Conservation (phyloP, 495 filamentous ascomycete species). For the Annulohypoxylon moriforme region DNA sequence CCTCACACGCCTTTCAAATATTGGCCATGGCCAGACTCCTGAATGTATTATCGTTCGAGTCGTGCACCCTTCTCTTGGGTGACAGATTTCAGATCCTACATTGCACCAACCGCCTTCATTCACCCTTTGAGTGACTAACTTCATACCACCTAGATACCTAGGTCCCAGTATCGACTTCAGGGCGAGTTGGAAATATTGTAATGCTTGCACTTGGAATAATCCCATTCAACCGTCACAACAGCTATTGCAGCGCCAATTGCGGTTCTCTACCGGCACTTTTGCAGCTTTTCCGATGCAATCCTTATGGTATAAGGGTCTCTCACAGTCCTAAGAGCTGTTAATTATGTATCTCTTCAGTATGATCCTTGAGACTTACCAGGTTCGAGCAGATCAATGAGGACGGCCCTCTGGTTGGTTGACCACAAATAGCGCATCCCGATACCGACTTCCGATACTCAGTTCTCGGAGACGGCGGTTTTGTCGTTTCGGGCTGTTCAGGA, state of each 20-base stretch:
- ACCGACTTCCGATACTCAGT: constrained; percentile 46
- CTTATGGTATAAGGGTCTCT: constrained; percentile 45
- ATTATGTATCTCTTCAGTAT: not conserved
- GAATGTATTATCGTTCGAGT: constrained; percentile 14
- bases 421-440: constrained; percentile 55
- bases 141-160: not conserved
- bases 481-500: constrained; percentile 34
- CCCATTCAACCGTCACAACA: constrained; percentile 25
- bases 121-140: not conserved
- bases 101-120: not conserved
- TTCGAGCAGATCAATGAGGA: constrained; percentile 56
- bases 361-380: constrained; percentile 48
- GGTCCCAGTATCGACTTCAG: not conserved
- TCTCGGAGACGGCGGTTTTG: constrained; percentile 43
- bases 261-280: constrained; percentile 35
- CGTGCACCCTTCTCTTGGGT: not conserved
- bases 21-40: not conserved
- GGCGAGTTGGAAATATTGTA: not conserved
- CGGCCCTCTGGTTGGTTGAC: constrained; percentile 52
- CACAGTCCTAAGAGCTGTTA: constrained; percentile 53
- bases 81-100: not conserved
- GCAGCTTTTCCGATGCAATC: constrained; percentile 41
- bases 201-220: not conserved
- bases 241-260: constrained; percentile 47
- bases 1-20: not conserved